Evolutionary conservation across 2,329 filamentous ascomycete species (phyloP), one percentile per base, ranked within the genome.

Genomic region (Pseudocercospora cruenta): DNA sequence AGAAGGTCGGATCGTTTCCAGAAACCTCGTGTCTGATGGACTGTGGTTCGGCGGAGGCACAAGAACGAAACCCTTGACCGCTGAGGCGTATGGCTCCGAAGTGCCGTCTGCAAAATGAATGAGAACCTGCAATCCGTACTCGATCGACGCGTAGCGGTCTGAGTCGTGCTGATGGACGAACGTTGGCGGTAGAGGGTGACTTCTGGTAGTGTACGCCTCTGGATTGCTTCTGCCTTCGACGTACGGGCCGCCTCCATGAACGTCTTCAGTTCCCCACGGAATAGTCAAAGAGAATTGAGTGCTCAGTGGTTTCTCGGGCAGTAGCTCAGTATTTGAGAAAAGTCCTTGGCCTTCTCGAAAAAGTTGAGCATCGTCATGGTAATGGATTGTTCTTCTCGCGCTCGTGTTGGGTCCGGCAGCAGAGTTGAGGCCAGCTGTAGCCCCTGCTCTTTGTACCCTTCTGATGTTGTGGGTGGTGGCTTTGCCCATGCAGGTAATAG

Each of bases 11-110:
- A 47, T 49, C 8, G 24, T 28, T 12, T 60, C 39, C 14, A 47
- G 6, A 9, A 49, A 28, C 9, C 51, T 24, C 3, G 51, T 10
- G 12, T 55, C 51, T 9, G 16, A 26, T 24, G 22, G 16, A 31
- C 24, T 31, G 8, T 55, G 24, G 4, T 31, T 31, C 8, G 51
- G 51, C 6, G 12, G 26, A 8, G 58, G 58, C 4, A 43, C 14
- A 28, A 45, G 58, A 7, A 60, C 21, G 14, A 43, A 24, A 7
- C n/a, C 21, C 24, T 60, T 22, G 1, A 31, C 33, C 14, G 58
- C 19, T n/a, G 58, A 60, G 8, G 43, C n/a, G 58, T 26, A 60
- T 31, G 39, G 58, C n/a, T 60, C 58, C 16, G 51, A 31, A 8
- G 6, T 33, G 43, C 12, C 43, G 10, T 60, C 58, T 24, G 33